Evolutionary conservation across 2,329 filamentous ascomycete species (phyloP).

Genomic region (Aspergillus phoenicis): DNA sequence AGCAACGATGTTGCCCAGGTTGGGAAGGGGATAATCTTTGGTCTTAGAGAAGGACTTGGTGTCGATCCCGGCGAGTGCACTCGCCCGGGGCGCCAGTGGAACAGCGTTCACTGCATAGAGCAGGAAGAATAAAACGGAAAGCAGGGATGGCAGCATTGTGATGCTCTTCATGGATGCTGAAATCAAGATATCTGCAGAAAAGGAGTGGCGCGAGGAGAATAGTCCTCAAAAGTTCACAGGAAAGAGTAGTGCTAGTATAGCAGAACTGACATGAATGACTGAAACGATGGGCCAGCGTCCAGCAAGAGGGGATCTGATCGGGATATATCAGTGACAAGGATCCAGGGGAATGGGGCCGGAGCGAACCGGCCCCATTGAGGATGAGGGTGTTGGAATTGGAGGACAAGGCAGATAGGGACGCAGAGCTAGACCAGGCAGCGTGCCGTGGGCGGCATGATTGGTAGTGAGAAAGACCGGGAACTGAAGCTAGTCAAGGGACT

Average conservation of each 20-base stretch:
- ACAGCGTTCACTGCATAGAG: constrained; percentile 19
- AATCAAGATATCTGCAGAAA: neutral
- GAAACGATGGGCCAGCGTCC: neutral
- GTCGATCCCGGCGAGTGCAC: neutral
- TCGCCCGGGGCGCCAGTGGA: neutral
- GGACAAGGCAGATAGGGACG: neutral
- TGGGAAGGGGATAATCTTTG: constrained; percentile 29
- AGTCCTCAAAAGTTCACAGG: neutral
- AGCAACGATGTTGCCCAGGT: constrained; percentile 29
- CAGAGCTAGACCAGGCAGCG: neutral
- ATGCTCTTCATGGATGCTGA: neutral
- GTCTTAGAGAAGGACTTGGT: constrained; percentile 30
- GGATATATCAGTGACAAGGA: neutral
- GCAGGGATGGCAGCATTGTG: neutral
- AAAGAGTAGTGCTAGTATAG: neutral
- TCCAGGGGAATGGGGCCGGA: neutral
- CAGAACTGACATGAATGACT: neutral
- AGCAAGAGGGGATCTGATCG: neutral
- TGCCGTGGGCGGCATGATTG: neutral
- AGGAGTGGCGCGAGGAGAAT: neutral
- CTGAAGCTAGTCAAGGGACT: neutral
- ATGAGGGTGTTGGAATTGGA: neutral
- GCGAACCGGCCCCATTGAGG: neutral
- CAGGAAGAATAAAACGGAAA: neutral
- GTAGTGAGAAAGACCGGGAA: neutral